phyloP scores from a whole-genome alignment of 371 early-diverging fungal genomes.

The Dinochytrium kinnereticum region DNA sequence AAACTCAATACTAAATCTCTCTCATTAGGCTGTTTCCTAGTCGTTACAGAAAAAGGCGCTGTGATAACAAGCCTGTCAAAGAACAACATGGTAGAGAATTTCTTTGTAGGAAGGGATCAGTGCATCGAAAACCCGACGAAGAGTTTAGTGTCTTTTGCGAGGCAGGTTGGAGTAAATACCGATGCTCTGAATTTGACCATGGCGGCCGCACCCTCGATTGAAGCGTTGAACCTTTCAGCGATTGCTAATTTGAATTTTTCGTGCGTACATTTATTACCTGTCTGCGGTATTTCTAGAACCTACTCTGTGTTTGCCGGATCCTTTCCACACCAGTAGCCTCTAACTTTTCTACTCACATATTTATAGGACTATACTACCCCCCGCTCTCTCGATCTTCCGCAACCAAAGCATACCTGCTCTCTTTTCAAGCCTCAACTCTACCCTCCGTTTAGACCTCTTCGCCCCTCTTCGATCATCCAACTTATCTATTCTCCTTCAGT shows the following conservation, averaged over 20 bases:
- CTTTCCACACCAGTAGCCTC: no score
- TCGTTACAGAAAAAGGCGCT: background rate
- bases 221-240: background rate
- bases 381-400: background rate
- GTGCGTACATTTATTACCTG: background rate
- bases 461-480: background rate
- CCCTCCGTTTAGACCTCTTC: constrained; percentile 1
- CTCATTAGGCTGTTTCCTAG: background rate
- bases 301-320: no score
- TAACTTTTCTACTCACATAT: background rate
- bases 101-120: constrained; percentile 2
- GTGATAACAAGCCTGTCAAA: background rate
- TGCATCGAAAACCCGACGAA: background rate
- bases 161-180: background rate
- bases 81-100: background rate
- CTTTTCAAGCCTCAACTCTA: background rate
- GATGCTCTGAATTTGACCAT: background rate
- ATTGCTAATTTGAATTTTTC: background rate
- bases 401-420: background rate
- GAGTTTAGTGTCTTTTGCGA: background rate
- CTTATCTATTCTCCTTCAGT: background rate
- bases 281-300: background rate
- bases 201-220: constrained; percentile 5
- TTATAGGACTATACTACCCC: background rate
- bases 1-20: no score